phyloP scores from a whole-genome alignment of 495 filamentous ascomycete genomes.

The Penicillium waksmanii region DNA sequence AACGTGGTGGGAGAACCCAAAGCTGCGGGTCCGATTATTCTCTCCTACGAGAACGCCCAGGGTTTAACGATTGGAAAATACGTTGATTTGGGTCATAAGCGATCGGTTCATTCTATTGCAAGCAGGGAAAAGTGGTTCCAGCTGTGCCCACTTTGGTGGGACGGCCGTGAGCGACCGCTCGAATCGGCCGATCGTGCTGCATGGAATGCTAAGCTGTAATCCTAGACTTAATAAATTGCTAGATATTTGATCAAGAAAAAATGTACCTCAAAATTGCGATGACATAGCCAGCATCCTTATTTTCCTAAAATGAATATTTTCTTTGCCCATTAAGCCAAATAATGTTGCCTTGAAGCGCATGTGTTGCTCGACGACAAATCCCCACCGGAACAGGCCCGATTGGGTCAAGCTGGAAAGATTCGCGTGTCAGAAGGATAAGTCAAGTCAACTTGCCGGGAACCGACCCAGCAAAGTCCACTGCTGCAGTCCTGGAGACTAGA shows the following conservation, averaged over 20 bases:
- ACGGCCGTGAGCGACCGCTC: constrained; percentile 46
- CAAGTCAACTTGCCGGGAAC: background rate
- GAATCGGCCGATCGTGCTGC: constrained; percentile 52
- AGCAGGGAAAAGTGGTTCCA: constrained; percentile 71
- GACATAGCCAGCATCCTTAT: background rate
- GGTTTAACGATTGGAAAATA: constrained; percentile 68
- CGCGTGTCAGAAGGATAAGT: background rate
- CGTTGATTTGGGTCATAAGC: constrained; percentile 68
- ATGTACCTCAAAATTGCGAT: no score
- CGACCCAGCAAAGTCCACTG: background rate
- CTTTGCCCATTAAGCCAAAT: background rate
- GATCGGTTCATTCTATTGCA: constrained; percentile 62
- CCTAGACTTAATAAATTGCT: background rate
- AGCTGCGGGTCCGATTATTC: constrained; percentile 59
- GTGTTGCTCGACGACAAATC: background rate
- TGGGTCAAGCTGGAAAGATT: background rate
- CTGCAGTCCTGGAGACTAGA: no score
- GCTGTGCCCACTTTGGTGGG: constrained; percentile 60
- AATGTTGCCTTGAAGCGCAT: background rate
- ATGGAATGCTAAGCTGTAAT: constrained; percentile 52
- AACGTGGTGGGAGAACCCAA: constrained; percentile 68
- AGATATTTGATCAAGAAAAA: background rate
- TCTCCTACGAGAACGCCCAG: constrained; percentile 68
- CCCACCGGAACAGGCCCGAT: constrained; percentile 4
- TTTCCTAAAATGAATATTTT: background rate